Conservation (phyloP, 1,284 basidiomycete genomes). For the Ganoderma leucocontextum region DNA sequence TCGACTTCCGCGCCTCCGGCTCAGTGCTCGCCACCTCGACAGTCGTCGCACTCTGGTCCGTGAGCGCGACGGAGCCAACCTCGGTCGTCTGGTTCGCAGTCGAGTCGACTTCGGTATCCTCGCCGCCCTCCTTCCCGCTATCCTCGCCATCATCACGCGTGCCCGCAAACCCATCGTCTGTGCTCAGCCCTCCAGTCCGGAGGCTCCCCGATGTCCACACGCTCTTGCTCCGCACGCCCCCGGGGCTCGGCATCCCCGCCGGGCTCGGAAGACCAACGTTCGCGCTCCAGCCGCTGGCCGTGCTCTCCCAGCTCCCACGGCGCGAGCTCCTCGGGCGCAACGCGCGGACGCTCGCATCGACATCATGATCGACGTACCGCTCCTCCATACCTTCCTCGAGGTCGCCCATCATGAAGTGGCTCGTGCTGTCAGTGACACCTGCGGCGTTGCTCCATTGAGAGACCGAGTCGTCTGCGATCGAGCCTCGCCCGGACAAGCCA, state of each 20-base stretch:
- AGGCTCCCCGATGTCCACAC: constrained; percentile 63
- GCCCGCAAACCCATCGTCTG: constrained; percentile 37
- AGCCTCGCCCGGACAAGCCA: constrained; percentile 41
- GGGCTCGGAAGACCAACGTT: constrained; percentile 40
- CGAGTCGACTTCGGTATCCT: constrained; percentile 11
- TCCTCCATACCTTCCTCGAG: constrained; percentile 44
- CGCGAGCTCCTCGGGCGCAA: constrained; percentile 81
- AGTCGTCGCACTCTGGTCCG: constrained; percentile 10
- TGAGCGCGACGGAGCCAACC: constrained; percentile 8
- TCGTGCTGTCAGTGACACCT: constrained; percentile 67
- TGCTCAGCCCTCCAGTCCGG: constrained; percentile 59
- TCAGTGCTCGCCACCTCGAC: constrained; percentile 3
- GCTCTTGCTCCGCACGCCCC: constrained; percentile 58
- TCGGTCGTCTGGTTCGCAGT: constrained; percentile 11
- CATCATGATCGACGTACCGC: constrained; percentile 65
- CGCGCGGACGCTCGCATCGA: constrained; percentile 81
- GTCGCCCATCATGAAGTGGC: constrained; percentile 69
- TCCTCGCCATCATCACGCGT: constrained; percentile 21
- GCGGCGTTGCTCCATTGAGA: constrained; percentile 64
- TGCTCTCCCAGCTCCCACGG: constrained; percentile 86
- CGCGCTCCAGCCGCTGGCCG: constrained; percentile 85
- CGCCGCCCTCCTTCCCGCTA: neutral
- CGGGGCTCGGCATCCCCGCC: constrained; percentile 47
- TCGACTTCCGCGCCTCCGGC: constrained; percentile 8
- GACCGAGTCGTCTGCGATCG: constrained; percentile 65